Evolutionary conservation across 2,329 filamentous ascomycete genomes (phyloP), one percentile per base, ranked within the genome.

Genomic region (Colletotrichum trifolii): DNA sequence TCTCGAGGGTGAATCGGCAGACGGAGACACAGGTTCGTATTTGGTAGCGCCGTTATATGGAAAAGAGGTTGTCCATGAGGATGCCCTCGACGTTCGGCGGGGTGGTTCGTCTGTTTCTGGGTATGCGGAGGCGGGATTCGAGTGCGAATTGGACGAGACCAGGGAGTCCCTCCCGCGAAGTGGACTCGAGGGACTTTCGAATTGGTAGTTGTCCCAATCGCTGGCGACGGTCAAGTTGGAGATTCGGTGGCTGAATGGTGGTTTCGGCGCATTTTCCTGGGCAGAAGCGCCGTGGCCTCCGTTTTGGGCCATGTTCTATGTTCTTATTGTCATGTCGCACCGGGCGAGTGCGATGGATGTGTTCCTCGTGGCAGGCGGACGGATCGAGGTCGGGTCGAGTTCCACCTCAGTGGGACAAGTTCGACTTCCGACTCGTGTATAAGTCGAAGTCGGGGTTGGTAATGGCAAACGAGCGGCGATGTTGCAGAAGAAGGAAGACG

Each of bases 91-190:
- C 12, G 45, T 38, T 10, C 48, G 48, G 15, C 34, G 39, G 12
- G 43, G 17, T 13, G 36, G 38, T 33, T 64, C 48, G 54, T 64
- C 54, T 11, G 40, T 36, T 17, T 46, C 49, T 45, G 58, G 57
- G 2, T 43, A 56, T 25, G 60, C 56, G 34, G 47, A 47, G 46
- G 56, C 63, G 13, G 71, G 67, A 43, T 69, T 67, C 2, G 80
- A 77, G 43, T 70, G 67, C 4, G 79, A 77, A 54, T 77, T 74
- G n/a, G 81, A 69, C 4, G 80, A 81, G 15, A 77, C 75, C 56
- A 81, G 72, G 12, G 80, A 79, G 55, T 77, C 76, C 17, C 76
- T 77, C 12, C 73, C 74, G 8, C 75, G 74, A 36, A 78, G 65
- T 6, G 73, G 65, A 45, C 69, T 49, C 40, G 68, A 40, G 11